Evolutionary conservation across 2,329 filamentous ascomycete genomes (phyloP), one percentile per base, ranked within the genome.

Genomic region (Calonectria pauciramosa): DNA sequence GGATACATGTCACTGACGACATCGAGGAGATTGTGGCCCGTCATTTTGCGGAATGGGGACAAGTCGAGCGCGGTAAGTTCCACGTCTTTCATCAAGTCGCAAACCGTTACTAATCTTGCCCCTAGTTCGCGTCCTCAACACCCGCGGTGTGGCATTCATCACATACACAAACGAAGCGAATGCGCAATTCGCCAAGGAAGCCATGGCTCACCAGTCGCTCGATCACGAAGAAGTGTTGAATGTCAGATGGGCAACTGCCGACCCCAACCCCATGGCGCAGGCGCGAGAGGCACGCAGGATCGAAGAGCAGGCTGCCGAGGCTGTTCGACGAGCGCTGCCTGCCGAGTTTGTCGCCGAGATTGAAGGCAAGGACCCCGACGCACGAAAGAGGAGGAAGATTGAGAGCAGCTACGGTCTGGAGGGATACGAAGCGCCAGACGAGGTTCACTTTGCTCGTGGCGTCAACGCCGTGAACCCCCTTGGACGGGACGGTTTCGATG

Each of bases 41-140:
- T 18, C 97, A 99, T 86, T 98, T 99, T 83, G 94, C 95, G 30
- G 97, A 99, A 90, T 99, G 96, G 96, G 97, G 97, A 0, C 94
- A 96, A 81, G 89, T 99, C 65, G 96, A 99, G 84, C 91, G 97
- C 56, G 93, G 86, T 88, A 83, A 78, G 86, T 83, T 52, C 20
- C 10, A 7, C n/a, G 16, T 3, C 16, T 14, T 59, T 36, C 4
- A 1, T 8, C 5, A 11, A n/a, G 51, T 23, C 8, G 38, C 70
- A 73, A 68, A 47, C 49, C 26, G 32, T n/a, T 8, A 49, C 72
- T 81, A 60, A 81, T 44, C 0, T 47, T 36, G 6, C 56, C 14
- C 30, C 2, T 63, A 88, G 86, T 94, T 60, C 93, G 97, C 34
- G 96, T 99, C 2, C 88, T 99, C 18, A 98, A 97, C 72, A 93